phyloP scores from a whole-genome alignment of 495 filamentous ascomycete species.

The Aspergillus panamensis region DNA sequence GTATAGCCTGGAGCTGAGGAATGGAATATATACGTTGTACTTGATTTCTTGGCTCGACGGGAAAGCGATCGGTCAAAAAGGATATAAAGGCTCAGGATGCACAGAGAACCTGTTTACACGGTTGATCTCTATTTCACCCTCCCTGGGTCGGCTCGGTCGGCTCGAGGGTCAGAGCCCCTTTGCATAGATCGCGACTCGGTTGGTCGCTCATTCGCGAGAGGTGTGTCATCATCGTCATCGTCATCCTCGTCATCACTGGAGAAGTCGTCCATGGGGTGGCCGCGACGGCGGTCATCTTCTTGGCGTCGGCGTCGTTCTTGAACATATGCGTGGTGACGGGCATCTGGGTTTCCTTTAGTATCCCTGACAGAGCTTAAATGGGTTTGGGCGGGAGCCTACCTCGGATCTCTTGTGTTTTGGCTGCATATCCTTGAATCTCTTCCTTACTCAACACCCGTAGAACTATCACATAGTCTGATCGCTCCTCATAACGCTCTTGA shows the following conservation, averaged over 20 bases:
- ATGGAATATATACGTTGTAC: no score
- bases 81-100: background rate
- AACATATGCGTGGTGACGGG: conserved; percentile 34
- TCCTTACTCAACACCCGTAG: conserved; percentile 73
- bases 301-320: conserved; percentile 34
- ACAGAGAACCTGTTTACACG: background rate
- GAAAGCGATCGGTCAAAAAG: no score
- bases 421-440: conserved; percentile 76
- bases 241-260: conserved; percentile 43
- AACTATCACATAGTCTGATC: conserved; percentile 81
- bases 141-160: background rate
- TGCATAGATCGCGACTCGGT: conserved; percentile 15
- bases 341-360: conserved; percentile 29
- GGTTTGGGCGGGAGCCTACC: conserved; percentile 45
- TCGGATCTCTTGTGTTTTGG: conserved; percentile 71
- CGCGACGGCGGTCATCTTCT: conserved; percentile 34
- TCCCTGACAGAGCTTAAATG: background rate
- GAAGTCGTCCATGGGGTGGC: conserved; percentile 29
- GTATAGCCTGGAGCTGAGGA: no score
- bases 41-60: no score
- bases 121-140: background rate
- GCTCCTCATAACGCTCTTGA: conserved; percentile 77
- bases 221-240: conserved; percentile 33
- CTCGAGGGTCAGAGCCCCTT: conserved; percentile 1
- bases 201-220: conserved; percentile 34